Conservation (phyloP, 768 basidiomycete genomes). For the Leucogyrophana mollusca region DNA sequence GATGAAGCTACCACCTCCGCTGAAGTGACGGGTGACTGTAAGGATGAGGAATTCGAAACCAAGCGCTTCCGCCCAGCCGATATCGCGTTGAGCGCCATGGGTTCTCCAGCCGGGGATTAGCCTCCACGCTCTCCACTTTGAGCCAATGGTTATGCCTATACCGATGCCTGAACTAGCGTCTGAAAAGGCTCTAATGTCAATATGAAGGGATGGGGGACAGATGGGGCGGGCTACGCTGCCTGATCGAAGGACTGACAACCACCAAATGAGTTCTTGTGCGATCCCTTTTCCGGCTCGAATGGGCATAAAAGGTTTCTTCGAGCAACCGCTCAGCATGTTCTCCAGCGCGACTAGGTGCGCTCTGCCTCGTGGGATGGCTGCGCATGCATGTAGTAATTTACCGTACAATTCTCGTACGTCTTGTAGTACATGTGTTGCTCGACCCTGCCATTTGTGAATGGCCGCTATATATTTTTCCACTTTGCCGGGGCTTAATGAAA, state of each 20-base stretch:
- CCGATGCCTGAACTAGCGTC: constrained; percentile 39
- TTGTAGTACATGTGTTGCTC: constrained; percentile 24
- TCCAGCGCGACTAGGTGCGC: constrained; percentile 41
- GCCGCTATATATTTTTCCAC: constrained; percentile 24
- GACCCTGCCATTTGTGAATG: constrained; percentile 24
- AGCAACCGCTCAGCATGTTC: constrained; percentile 28
- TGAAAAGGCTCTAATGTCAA: constrained; percentile 36
- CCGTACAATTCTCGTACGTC: constrained; percentile 38
- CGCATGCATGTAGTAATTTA: constrained; percentile 36
- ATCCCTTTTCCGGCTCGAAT: constrained; percentile 11
- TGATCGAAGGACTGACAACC: constrained; percentile 7
- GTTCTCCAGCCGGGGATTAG: constrained; percentile 31
- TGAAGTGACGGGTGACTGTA: constrained; percentile 3
- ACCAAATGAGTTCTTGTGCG: background rate
- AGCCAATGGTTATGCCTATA: constrained; percentile 31
- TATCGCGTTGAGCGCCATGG: constrained; percentile 26
- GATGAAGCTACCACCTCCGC: background rate
- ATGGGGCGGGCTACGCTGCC: constrained; percentile 19
- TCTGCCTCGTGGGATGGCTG: constrained; percentile 29
- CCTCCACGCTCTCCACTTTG: constrained; percentile 31
- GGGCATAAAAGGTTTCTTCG: constrained; percentile 30
- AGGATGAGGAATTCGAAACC: constrained; percentile 40
- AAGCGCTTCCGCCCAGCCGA: constrained; percentile 47
- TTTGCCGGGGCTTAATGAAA: constrained; percentile 24
- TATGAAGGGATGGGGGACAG: constrained; percentile 16